Evolutionary conservation across 306 rosid species (phyloP), one percentile per base, ranked within the genome.

Genomic region (Pyrus betulifolia): DNA sequence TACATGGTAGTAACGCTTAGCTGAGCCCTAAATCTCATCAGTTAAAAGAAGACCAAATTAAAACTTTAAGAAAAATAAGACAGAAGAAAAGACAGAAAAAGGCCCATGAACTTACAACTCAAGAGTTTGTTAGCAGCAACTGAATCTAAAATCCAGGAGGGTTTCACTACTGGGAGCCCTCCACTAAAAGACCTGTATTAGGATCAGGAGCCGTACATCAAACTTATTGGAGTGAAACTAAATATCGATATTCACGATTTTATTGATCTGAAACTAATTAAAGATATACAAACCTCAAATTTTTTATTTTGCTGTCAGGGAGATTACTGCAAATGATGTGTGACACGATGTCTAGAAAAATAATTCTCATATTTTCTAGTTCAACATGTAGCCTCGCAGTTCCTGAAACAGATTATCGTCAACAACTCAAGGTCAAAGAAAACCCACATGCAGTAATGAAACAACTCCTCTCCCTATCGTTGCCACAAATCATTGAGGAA

Each of bases 271-370:
- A 52, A n/a, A 74, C 65, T 45, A n/a, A 75, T 49, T 46, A 54
- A 60, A 74, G 25, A 11, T n/a, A 51, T 62, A 72, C 38, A 5
- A 76, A 94, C 98, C 98, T 91, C 69, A 91, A 81, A 71, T 94
- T 92, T 80, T 90, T 90, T 62, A 88, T 70, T 87, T 94, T 94
- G 78, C 87, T 86, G 71, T 89, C 77, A 18, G 97, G 87, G 58
- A 94, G 97, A 87, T 89, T 92, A 73, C 87, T 89, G 91, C 97
- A 94, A 44, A 94, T 92, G 55, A 94, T 94, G 98, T 42, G 98
- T 89, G 13, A 94, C 96, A 13, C 76, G 83, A 67, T 70, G 86
- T 68, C 95, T 90, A 17, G 97, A 89, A 89, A 92, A 94, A 85
- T 94, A 94, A 76, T 94, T 94, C 88, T 94, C 93, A 77, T 87